Evolutionary conservation across 768 basidiomycete species (phyloP), one percentile per base, ranked within the genome.

Genomic region (Omphalotus guepiniiformis): DNA sequence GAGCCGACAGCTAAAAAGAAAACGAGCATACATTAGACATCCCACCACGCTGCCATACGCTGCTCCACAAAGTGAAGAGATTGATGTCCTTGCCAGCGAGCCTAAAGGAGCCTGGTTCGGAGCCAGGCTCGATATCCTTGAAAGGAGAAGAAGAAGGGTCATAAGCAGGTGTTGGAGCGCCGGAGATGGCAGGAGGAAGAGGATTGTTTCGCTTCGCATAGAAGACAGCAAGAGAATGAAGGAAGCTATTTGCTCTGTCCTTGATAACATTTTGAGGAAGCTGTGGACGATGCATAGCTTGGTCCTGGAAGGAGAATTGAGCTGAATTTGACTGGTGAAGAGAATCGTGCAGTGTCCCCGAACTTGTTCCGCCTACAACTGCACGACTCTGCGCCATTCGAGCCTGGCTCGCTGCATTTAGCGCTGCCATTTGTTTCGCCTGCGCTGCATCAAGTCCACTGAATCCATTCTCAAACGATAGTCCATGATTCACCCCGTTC

Each of bases 351-450:
- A n/a, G n/a, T n/a, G n/a, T n/a, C 25, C 22, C 60, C 56, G 74
- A 57, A 61, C 67, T 62, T 67, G 76, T 77, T 78, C 74, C 78
- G 66, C 80, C 79, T 73, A 83, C 74, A 67, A 75, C 80, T 26
- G 61, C 26, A 36, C 38, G 35, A 19, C 44, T 27, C 19, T 46
- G 32, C 13, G 41, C 41, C 22, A n/a, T 26, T 44, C 42, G 32
- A 21, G 42, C 42, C 19, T 44, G 42, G 18, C 42, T 36, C 15
- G 38, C 44, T 15, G 32, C 82, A 56, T 73, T 81, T 55, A 90
- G 78, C 8, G 83, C 83, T 25, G 85, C 84, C 79, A 89, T 85
- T 68, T 91, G 88, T 64, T 89, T 91, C 49, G 83, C 80, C 37
- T 80, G 73, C 42, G 76, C 73, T 50, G 83, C 71, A 64, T 90